Percentiles rank a stretch among this genome's conserved stretches.
Conservation (phyloP, 805 yeast genomes). For the Jamesozyma hellenica region DNA sequence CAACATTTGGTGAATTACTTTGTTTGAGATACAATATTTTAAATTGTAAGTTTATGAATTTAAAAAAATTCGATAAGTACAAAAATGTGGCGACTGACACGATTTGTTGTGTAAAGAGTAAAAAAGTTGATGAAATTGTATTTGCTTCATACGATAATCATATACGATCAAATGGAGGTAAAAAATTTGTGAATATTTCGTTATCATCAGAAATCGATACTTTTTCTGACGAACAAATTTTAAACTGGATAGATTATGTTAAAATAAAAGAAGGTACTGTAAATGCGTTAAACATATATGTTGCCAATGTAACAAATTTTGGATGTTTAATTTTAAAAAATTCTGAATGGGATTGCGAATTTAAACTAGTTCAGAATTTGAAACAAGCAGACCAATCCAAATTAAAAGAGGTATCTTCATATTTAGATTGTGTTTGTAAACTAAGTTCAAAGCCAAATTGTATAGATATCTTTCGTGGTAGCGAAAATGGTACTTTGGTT, state of each 20-base stretch:
- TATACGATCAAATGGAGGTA: conserved; percentile 6
- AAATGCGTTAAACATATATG: conserved; percentile 5
- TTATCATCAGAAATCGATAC: neutral
- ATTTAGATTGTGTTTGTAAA: conserved; percentile 10
- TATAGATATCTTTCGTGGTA: conserved; percentile 13
- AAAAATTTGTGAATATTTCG: conserved; percentile 5
- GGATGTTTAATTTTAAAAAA: conserved; percentile 17
- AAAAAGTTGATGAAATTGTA: neutral
- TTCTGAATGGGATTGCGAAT: conserved; percentile 12
- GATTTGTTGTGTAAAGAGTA: conserved; percentile 4
- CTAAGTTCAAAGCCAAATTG: conserved; percentile 1
- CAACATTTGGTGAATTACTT: conserved; percentile 9
- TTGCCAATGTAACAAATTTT: conserved; percentile 12
- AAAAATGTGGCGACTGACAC: conserved; percentile 3
- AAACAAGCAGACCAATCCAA: neutral
- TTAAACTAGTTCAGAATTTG: conserved; percentile 3
- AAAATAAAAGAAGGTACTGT: conserved; percentile 11
- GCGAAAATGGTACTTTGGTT: conserved; percentile 14
- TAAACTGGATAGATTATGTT: conserved; percentile 9
- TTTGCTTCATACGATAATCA: conserved; percentile 10
- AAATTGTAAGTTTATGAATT: conserved; percentile 4
- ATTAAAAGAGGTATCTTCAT: conserved; percentile 6
- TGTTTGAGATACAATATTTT: conserved; percentile 7
- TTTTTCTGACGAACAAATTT: neutral
- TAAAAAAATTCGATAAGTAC: conserved; percentile 1